phyloP scores from a whole-genome alignment of 352 stramenopile genomes.

The Plasmopara halstedii region DNA sequence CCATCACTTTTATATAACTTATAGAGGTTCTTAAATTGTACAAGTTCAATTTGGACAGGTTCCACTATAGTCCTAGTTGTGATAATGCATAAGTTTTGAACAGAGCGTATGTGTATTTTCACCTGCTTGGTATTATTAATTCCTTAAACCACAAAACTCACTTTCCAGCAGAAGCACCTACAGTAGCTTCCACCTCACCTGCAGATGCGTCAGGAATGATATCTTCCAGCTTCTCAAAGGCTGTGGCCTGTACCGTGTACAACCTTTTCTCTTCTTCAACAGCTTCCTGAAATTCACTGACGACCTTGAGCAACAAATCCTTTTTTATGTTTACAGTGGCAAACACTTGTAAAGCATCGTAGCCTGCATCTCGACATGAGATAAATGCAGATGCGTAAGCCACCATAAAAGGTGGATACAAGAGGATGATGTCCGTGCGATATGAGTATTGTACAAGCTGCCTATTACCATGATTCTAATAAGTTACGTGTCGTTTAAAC shows the following conservation, averaged over 20 bases:
- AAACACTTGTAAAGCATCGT: constrained; percentile 74
- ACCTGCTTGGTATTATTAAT: no score
- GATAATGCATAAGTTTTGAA: no score
- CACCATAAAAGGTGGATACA: constrained; percentile 85
- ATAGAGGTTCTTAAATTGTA: no score
- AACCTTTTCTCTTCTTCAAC: constrained; percentile 74
- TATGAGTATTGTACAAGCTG: constrained; percentile 86
- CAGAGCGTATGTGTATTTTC: no score
- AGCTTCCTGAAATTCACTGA: constrained; percentile 62
- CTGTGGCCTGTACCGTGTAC: constrained; percentile 44
- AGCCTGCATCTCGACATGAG: constrained; percentile 63
- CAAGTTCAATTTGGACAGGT: no score
- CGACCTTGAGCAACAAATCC: constrained; percentile 71
- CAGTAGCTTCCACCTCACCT: constrained; percentile 22
- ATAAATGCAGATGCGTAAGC: constrained; percentile 78
- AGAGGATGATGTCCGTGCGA: constrained; percentile 78
- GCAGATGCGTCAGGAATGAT: constrained; percentile 58
- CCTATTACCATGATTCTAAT: constrained; percentile 21
- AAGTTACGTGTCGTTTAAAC: background rate
- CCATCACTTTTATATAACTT: no score
- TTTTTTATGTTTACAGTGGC: constrained; percentile 75
- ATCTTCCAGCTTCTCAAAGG: constrained; percentile 75
- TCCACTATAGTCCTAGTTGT: no score
- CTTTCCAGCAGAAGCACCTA: constrained; percentile 19
- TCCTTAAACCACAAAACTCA: no score